A percentile compares a stretch with the other conserved stretches of the same genome.
phyloP scores from a whole-genome alignment of 2,329 filamentous ascomycete genomes.

The Aspergillus neoniger region DNA sequence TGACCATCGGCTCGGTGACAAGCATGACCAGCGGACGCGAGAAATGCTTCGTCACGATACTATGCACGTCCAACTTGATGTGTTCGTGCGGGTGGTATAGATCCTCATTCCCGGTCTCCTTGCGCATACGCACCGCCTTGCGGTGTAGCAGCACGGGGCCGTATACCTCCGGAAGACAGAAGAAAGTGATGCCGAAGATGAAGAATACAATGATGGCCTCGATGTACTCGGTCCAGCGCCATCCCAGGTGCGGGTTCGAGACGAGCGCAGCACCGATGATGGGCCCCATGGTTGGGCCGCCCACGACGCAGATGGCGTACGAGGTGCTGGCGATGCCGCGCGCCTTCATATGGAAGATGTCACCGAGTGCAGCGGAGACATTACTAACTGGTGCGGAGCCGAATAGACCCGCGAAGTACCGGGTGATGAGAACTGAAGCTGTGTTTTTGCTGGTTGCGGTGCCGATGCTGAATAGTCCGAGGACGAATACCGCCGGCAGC shows the following conservation, averaged over 20 bases:
- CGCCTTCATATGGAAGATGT: conserved; percentile 43
- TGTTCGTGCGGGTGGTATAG: conserved; percentile 51
- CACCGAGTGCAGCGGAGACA: conserved; percentile 47
- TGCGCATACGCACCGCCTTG: conserved; percentile 42
- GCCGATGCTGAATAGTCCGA: conserved; percentile 51
- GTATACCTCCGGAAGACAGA: conserved; percentile 45
- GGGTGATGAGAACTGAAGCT: conserved; percentile 41
- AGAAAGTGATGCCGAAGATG: conserved; percentile 25
- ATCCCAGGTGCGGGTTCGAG: conserved; percentile 25
- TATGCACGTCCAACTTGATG: conserved; percentile 43
- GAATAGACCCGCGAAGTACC: conserved; percentile 51
- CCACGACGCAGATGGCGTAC: conserved; percentile 44
- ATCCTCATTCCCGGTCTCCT: conserved; percentile 41
- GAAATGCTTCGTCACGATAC: conserved; percentile 33
- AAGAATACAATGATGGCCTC: conserved; percentile 43
- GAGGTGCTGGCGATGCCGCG: conserved; percentile 44
- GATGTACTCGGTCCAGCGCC: conserved; percentile 43
- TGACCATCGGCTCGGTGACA: conserved; percentile 20
- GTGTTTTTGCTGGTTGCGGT: conserved; percentile 44
- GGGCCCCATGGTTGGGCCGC: conserved; percentile 46
- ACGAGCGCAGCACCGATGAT: conserved; percentile 44
- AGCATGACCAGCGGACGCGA: conserved; percentile 27
- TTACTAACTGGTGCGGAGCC: conserved; percentile 48
- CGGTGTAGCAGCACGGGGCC: conserved; percentile 42
- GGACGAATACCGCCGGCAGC: conserved; percentile 45